Base-by-base conservation (phyloP, 2,329 filamentous ascomycete species). In the Thermoascus crustaceus region DNA sequence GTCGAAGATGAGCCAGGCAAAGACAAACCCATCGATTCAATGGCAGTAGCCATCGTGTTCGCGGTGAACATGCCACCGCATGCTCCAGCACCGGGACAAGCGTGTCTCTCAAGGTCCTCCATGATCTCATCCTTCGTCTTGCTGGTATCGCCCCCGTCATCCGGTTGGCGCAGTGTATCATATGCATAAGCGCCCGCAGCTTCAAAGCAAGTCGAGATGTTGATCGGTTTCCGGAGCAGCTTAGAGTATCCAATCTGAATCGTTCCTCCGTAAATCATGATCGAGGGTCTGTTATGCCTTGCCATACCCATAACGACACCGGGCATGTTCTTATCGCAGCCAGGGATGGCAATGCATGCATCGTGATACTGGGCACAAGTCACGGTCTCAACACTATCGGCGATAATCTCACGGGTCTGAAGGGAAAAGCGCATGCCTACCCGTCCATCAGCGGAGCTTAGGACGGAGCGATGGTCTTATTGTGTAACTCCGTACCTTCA, bases 301-400 rank as follows among this genome's bases (percentile, higher is more conserved):
- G 85, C 85, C 54, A 91, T 87, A 0, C 84, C 87, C 80, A 94
- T 94, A 44, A 91, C 71, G 10, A 85, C 82, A 44, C 88, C 88
- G 0, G 88, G 88, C 89, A 95, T 95, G 61, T 95, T 95, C 75
- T 95, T 95, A 67, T 95, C 88, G 59, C 88, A 95, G 7, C 88
- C 88, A 0, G 89, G 87, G 48, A 95, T 89, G 19, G 85, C 80
- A 57, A 95, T 88, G 60, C 88, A 93, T 39, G 87, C 89, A 57
- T 95, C 89, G 61, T 95, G 86, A 49, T 83, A 82, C 58, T 95
- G 88, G 4, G 85, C 89, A 57, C 82, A 89, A 1, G 87, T 95
- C 24, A 94, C 84, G 2, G 85, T 88, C 66, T 96, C 89, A 53
- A 95, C 87, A 48, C 81, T 88, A 64, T 96, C 88, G 44, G 88